Evolutionary conservation across 179 eudicot genomes (phyloP), one percentile per base, ranked within the genome.

Genomic region (Silene noctiflora): DNA sequence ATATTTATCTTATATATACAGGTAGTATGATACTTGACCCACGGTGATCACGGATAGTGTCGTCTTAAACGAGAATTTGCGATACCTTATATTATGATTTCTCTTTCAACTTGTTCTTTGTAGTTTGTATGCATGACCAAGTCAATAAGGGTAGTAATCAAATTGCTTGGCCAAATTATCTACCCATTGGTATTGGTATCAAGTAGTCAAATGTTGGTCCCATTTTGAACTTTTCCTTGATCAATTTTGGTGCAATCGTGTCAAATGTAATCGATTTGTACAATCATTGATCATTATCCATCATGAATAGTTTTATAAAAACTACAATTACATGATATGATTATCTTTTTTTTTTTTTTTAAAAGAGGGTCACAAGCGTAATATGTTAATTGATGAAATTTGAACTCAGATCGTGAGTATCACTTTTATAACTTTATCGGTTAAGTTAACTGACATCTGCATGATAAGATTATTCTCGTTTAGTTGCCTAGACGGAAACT

Each of bases 121-220:
- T 39, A 39, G 42, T 35, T 35, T 35, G 46, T 24, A 39, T 67
- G 59, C 74, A 76, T 56, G 83, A 76, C 83, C 80, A 63, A 76
- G 83, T 81, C 77, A 81, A 81, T 77, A 66, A 2, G 56, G 20
- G 29, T 14, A 9, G 25, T 17, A 21, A 20, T 12, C 11, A 53
- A 44, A 24, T 35, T 7, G 51, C 14, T 44, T 44, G 51, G 13
- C 13, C 13, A 51, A 74, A 22, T 61, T 61, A 20, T 61, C 24
- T 61, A 4, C 31, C 66, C 68, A 27, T 25, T 27, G 59, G 5
- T 4, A n/a, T 16, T 55, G 7, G 59, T 64, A 33, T 33, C 51
- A 39, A 60, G 31, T 64, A 64, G 80, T 75, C 82, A 75, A 79
- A 61, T 46, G 44, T 3, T 29, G 75, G 71, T 61, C 58, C 71